Conservation (phyloP, 2,329 filamentous ascomycete genomes). For the Lachnellula willkommii region DNA sequence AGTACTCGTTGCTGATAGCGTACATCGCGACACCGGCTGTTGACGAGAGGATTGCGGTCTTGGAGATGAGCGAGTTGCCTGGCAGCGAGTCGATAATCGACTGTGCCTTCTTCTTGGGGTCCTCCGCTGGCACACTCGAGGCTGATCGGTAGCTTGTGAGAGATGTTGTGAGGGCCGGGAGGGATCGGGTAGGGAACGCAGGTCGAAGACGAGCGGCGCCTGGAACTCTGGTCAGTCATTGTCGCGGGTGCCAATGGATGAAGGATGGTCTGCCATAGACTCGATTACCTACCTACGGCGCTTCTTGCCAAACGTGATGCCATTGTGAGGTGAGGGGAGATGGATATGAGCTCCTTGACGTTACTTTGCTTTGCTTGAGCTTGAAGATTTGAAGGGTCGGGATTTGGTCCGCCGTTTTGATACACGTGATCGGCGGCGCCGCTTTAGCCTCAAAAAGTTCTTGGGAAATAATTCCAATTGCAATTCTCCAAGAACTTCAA, state of each 20-base stretch:
- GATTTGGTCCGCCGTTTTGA: conserved; percentile 18
- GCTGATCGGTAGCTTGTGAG: conserved; percentile 61
- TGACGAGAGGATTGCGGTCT: conserved; percentile 94
- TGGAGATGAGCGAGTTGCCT: conserved; percentile 86
- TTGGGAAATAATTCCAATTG: conserved; percentile 2
- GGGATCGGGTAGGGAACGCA: conserved; percentile 65
- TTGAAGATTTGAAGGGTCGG: conserved; percentile 23
- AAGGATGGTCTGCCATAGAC: conserved; percentile 1
- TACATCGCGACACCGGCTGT: conserved; percentile 86
- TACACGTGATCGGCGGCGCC: conserved; percentile 2
- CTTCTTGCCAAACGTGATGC: conserved; percentile 95
- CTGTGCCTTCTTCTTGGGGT: conserved; percentile 95
- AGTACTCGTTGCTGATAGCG: conserved; percentile 98
- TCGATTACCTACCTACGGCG: conserved; percentile 73
- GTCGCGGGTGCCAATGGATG: conserved; percentile 20
- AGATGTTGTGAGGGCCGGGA: conserved; percentile 68
- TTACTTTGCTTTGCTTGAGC: conserved; percentile 12
- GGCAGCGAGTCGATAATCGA: conserved; percentile 90
- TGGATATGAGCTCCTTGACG: conserved; percentile 37
- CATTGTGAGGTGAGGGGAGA: conserved; percentile 70
- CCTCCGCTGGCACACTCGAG: conserved; percentile 75
- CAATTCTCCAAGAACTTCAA: conserved; percentile 3
- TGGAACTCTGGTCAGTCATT: conserved; percentile 39
- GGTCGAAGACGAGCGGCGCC: conserved; percentile 85
- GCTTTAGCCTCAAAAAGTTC: conserved; percentile 3